These are phyloP conservation scores for Ophiognomonia clavigignenti-juglandacearum DNA, from an alignment of 2,329 filamentous ascomycete species.

Conservation along the genomic window DNA sequence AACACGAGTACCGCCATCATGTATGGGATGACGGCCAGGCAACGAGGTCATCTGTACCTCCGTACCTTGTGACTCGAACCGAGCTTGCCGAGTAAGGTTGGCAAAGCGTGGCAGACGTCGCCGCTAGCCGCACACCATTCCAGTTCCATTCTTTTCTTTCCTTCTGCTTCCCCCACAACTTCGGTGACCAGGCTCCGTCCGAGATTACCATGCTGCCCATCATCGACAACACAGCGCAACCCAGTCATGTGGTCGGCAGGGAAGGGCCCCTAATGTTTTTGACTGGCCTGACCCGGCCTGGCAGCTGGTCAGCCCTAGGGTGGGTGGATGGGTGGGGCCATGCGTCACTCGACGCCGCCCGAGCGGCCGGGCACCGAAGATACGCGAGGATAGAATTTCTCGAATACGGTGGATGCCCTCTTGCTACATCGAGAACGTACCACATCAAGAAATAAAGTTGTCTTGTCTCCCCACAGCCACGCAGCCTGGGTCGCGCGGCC, in stretches of 20 bases:
- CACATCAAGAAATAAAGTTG: too few species aligned
- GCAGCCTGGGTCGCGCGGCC: too few species aligned
- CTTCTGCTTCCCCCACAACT: not conserved
- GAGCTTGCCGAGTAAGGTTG: slow-evolving; percentile 7
- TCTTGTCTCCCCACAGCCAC: too few species aligned
- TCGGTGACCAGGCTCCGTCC: slow-evolving; percentile 2
- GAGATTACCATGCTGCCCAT: not conserved
- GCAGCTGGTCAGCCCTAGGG: too few species aligned
- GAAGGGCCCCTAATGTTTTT: not conserved
- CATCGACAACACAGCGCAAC: not conserved
- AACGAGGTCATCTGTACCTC: slow-evolving; percentile 5
- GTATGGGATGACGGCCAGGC: slow-evolving; percentile 3
- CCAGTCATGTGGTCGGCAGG: not conserved
- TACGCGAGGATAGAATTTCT: too few species aligned
- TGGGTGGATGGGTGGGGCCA: slow-evolving; percentile 11
- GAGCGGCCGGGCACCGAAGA: not conserved
- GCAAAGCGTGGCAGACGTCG: slow-evolving; percentile 6
- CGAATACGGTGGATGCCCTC: too few species aligned
- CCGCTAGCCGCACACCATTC: slow-evolving; percentile 9
- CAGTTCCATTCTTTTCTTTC: not conserved
- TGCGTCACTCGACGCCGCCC: slow-evolving; percentile 10
- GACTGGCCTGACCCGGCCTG: too few species aligned
- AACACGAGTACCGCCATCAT: not conserved
- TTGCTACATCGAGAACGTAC: not conserved
- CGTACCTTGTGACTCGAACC: not conserved